Conservation (phyloP, 306 rosid genomes). For the Citrullus amarus region DNA sequence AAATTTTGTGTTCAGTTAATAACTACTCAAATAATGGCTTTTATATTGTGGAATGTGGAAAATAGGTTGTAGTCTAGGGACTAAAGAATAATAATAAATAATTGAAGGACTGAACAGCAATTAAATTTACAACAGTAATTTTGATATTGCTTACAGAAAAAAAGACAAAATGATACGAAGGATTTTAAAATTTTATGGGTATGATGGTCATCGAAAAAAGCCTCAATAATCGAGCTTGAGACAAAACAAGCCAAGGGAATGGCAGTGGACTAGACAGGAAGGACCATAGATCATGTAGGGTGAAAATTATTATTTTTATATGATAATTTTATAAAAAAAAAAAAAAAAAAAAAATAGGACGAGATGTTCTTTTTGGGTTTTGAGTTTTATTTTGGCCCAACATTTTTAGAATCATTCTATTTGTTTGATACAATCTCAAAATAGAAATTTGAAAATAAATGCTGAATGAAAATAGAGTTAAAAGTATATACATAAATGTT, state of each 20-base stretch:
- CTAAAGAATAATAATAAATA: neutral
- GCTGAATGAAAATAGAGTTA: no score
- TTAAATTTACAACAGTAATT: neutral
- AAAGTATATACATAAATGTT: no score
- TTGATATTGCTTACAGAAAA: neutral
- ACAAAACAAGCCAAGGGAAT: neutral
- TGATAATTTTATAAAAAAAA: neutral
- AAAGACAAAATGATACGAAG: no score
- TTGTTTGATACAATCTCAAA: no score
- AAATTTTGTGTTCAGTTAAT: conserved; percentile 10
- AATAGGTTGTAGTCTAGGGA: neutral
- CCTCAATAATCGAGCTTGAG: neutral
- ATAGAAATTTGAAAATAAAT: no score
- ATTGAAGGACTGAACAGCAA: neutral
- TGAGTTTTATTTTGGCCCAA: neutral
- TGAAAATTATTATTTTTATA: neutral
- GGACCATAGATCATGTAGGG: neutral
- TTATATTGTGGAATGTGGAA: neutral
- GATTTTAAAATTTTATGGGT: no score
- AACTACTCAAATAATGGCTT: neutral
- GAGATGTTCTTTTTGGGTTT: neutral
- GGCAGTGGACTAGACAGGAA: neutral
- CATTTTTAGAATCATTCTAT: neutral
- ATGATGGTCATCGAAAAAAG: neutral
- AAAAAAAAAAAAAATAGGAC: neutral